These are phyloP conservation scores for Vitis hybrid DNA, from an alignment of 177 flowering plant genomes.

Conservation along the genomic window DNA sequence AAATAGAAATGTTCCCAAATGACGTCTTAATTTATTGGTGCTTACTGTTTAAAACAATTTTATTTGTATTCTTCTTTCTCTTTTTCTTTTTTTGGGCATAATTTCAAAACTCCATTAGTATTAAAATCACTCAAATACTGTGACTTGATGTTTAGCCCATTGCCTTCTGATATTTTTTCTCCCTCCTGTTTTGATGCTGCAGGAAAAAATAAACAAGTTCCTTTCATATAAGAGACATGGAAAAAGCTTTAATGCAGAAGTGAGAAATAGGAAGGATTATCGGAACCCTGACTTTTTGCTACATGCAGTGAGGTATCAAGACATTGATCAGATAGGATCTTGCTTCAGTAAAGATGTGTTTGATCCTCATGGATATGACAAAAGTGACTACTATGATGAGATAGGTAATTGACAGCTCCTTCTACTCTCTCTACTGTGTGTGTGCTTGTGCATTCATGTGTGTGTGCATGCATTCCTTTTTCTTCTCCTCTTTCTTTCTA, in stretches of 20 bases:
- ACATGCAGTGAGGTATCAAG: constrained; percentile 94
- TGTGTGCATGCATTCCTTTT: not conserved
- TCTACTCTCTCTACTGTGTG: not conserved
- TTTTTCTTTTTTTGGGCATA: not conserved
- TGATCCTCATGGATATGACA: constrained; percentile 94
- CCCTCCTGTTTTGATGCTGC: constrained; percentile 23
- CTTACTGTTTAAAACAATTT: no score
- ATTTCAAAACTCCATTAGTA: no score
- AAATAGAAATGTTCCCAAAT: no score
- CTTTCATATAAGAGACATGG: constrained; percentile 74
- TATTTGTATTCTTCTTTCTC: not conserved
- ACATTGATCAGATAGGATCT: constrained; percentile 89
- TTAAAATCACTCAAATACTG: not conserved
- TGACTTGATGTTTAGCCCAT: not conserved
- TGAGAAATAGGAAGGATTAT: constrained; percentile 88
- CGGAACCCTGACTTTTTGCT: constrained; percentile 90
- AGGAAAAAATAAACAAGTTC: constrained; percentile 84
- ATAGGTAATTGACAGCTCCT: constrained; percentile 54
- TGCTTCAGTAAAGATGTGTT: constrained; percentile 97
- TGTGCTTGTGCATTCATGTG: not conserved
- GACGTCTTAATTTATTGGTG: no score
- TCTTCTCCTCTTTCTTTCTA: not conserved
- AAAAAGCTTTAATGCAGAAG: constrained; percentile 88
- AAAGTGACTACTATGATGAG: constrained; percentile 84
- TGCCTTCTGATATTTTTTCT: not conserved